Conservation (phyloP, 1,139 yeast genomes). For the Saccharomyces hybrid region DNA sequence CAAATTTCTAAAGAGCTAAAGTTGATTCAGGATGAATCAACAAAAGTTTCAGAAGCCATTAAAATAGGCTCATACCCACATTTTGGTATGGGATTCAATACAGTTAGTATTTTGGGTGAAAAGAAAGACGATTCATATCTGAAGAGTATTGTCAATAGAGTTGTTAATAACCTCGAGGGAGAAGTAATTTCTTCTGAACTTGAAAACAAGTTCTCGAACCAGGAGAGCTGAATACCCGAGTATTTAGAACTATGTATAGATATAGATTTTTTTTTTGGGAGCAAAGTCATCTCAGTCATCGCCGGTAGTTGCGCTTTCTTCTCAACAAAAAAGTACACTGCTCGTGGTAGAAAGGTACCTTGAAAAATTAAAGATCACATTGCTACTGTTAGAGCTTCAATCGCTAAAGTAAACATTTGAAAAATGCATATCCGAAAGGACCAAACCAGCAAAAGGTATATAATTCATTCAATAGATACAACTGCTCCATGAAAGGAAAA, state of each 20-base stretch:
- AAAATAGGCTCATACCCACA: constrained; percentile 87
- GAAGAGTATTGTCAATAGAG: constrained; percentile 40
- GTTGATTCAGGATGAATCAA: constrained; percentile 43
- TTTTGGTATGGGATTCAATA: constrained; percentile 50
- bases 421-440: not conserved
- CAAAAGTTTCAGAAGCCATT: constrained; percentile 36
- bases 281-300: not conserved
- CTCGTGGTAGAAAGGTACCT: not conserved
- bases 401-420: not conserved
- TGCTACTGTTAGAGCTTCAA: not conserved
- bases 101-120: constrained; percentile 66
- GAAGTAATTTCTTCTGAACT: constrained; percentile 46
- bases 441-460: not conserved
- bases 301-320: not conserved
- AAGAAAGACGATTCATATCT: constrained; percentile 35
- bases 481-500: not conserved
- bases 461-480: not conserved
- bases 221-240: constrained; percentile 6
- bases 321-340: not conserved
- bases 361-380: not conserved
- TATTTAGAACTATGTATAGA: not conserved
- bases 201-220: constrained; percentile 39
- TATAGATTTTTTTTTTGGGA: not conserved
- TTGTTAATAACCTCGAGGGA: constrained; percentile 45
- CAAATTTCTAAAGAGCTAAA: constrained; percentile 59